These are phyloP conservation scores for Aspergillus uvarum DNA, from an alignment of 2,329 filamentous ascomycete genomes.

Conservation along the genomic window DNA sequence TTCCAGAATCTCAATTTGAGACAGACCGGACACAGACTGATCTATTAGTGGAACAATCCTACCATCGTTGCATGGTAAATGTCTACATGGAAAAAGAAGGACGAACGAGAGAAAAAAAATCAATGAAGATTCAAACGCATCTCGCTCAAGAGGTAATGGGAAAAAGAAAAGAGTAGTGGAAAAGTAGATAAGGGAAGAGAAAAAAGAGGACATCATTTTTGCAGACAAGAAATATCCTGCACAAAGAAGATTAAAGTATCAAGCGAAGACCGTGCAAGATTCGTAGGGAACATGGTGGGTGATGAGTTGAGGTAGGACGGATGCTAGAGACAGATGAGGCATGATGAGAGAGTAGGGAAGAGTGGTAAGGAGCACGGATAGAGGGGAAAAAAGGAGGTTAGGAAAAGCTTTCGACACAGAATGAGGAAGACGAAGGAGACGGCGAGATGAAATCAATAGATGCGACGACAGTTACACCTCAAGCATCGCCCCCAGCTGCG, in stretches of 20 bases:
- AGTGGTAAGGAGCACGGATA: background rate
- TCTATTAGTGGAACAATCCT: background rate
- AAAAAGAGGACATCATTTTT: conserved; percentile 16
- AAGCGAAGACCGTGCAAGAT: conserved; percentile 16
- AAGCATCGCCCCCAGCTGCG: conserved; percentile 36
- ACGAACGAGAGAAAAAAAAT: conserved; percentile 15
- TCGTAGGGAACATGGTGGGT: conserved; percentile 17
- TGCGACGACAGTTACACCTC: conserved; percentile 19
- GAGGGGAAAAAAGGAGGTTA: background rate
- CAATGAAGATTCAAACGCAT: conserved; percentile 19
- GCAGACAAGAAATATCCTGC: conserved; percentile 20
- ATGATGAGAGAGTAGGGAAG: conserved; percentile 11
- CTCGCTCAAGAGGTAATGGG: conserved; percentile 14
- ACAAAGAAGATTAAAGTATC: conserved; percentile 32
- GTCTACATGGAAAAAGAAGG: conserved; percentile 21
- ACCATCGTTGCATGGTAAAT: conserved; percentile 2
- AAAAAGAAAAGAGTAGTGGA: conserved; percentile 8
- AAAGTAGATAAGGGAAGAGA: conserved; percentile 11
- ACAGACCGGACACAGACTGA: background rate
- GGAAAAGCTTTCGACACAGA: conserved; percentile 11
- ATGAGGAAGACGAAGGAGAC: conserved; percentile 9
- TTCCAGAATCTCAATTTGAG: background rate
- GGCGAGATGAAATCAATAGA: conserved; percentile 3
- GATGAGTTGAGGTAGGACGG: conserved; percentile 16
- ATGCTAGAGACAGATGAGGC: conserved; percentile 11